Percentiles rank a stretch among this genome's conserved stretches.
These are phyloP conservation scores for Rauvolfia tetraphylla DNA, from an alignment of 257 asterid genomes.

Conservation along the genomic window DNA sequence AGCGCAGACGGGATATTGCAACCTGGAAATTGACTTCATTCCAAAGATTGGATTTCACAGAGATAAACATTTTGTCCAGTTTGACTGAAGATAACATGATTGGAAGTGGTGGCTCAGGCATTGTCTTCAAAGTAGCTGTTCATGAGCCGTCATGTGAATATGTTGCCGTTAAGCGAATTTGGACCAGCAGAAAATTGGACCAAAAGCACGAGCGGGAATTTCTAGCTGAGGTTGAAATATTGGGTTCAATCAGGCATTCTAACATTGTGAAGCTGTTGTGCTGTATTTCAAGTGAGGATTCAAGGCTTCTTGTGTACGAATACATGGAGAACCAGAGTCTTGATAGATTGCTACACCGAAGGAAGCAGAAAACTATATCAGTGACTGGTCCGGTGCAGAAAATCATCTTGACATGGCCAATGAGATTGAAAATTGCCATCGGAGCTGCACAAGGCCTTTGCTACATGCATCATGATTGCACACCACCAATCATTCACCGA, in stretches of 20 bases:
- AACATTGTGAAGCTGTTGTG: conserved; percentile 64
- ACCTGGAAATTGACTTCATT: conserved; percentile 81
- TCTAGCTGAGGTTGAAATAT: conserved; percentile 53
- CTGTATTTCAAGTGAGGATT: conserved; percentile 43
- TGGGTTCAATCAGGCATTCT: conserved; percentile 55
- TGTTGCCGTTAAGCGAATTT: conserved; percentile 56
- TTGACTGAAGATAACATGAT: conserved; percentile 50
- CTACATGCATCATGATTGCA: conserved; percentile 65
- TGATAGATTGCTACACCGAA: conserved; percentile 50
- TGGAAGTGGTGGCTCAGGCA: conserved; percentile 67
- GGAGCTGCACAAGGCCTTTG: conserved; percentile 68
- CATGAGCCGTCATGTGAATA: conserved; percentile 22
- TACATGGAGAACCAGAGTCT: conserved; percentile 59
- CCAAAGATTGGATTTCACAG: conserved; percentile 51
- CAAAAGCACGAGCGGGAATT: conserved; percentile 49
- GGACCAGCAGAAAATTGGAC: conserved; percentile 34
- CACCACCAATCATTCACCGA: conserved; percentile 58
- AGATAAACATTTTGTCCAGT: conserved; percentile 40
- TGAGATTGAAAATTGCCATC: conserved; percentile 51
- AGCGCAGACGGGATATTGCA: conserved; percentile 44
- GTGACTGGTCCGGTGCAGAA: neutral
- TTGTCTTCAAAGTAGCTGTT: conserved; percentile 41
- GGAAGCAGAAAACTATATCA: conserved; percentile 20
- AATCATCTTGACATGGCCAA: conserved; percentile 53
- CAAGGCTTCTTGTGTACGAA: conserved; percentile 59